Evolutionary conservation across 2,329 filamentous ascomycete species (phyloP), one percentile per base, ranked within the genome.

Genomic region (Penicillium sp.): DNA sequence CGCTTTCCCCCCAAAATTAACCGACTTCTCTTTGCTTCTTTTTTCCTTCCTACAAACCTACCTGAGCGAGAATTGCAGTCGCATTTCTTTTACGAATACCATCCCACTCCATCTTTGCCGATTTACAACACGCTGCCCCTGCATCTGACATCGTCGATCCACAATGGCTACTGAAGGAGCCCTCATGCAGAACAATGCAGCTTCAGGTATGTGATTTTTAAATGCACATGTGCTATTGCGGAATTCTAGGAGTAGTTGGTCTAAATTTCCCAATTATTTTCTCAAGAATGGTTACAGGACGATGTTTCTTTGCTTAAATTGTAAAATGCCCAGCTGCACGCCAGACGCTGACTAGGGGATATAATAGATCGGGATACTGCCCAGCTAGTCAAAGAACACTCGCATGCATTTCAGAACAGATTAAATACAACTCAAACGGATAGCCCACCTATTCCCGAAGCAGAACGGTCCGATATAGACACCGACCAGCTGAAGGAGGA

Each of bases 81-180:
- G 55, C 65, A 55, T 61, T 37, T 24, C 34, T 29, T 37, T 56
- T 45, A 59, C 61, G 58, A 64, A 38, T 38, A 40, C 29, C 16
- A n/a, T 55, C 34, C 26, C 22, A 50, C 34, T 31, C n/a, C 40
- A 46, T 46, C 5, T 22, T 45, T 46, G 4, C 22, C 26, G 35
- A 31, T 43, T 14, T 44, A 7, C 26, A n/a, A 49, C 24, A 29
- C 59, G 50, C 56, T 32, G 51, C 54, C 42, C 38, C 37, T 18
- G 46, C 43, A 47, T 53, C 48, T 64, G 59, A 66, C 63, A 65
- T 64, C 61, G 61, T 61, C 59, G 49, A 60, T 59, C 43, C 54
- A 63, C 49, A 54, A 72, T 73, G 70, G 60, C 68, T 53, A 62
- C 62, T 48, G 63, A 68, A 56, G 52, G 48, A 32, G 55, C 50